Conservation (phyloP, 768 basidiomycete genomes). For the Tylopilus cervinicoccineus region DNA sequence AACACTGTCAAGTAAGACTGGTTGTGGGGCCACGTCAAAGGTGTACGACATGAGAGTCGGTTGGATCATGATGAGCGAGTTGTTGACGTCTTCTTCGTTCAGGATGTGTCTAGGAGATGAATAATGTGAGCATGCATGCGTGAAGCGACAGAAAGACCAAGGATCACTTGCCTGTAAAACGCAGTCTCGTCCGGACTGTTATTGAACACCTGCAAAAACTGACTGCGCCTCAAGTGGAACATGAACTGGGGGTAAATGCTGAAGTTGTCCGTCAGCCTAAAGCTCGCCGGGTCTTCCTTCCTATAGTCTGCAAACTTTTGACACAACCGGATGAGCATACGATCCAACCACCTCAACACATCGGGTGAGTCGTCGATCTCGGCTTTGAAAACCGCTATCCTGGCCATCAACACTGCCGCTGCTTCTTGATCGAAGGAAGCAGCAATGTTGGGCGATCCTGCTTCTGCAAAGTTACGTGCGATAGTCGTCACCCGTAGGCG, state of each 20-base stretch:
- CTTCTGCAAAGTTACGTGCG: constrained; percentile 95
- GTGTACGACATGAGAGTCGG: constrained; percentile 99
- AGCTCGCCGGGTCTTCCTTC: constrained; percentile 94
- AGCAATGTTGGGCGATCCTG: constrained; percentile 91
- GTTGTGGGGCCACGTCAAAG: constrained; percentile 87
- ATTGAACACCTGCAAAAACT: constrained; percentile 99
- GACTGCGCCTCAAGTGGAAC: constrained; percentile 97
- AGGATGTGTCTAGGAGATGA: constrained; percentile 68
- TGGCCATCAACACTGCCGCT: constrained; percentile 95
- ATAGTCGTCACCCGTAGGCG: constrained; percentile 97
- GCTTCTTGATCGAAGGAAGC: constrained; percentile 98
- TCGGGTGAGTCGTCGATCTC: constrained; percentile 98
- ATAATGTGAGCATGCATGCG: constrained; percentile 1
- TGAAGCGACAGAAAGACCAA: background rate
- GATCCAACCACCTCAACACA: constrained; percentile 93
- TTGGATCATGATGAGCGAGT: constrained; percentile 99
- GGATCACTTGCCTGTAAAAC: constrained; percentile 74
- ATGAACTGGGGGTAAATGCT: constrained; percentile 99
- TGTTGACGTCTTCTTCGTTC: constrained; percentile 98
- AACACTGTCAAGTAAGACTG: constrained; percentile 93
- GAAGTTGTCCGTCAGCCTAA: constrained; percentile 92
- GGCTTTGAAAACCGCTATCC: constrained; percentile 98
- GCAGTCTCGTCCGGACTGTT: constrained; percentile 99
- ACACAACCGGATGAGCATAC: constrained; percentile 97
- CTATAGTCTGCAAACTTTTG: constrained; percentile 99